A percentile compares a stretch with the other conserved stretches of the same genome.
These are phyloP conservation scores for Geosmithia morbida DNA, from an alignment of 2,329 filamentous ascomycete species.

Conservation along the genomic window DNA sequence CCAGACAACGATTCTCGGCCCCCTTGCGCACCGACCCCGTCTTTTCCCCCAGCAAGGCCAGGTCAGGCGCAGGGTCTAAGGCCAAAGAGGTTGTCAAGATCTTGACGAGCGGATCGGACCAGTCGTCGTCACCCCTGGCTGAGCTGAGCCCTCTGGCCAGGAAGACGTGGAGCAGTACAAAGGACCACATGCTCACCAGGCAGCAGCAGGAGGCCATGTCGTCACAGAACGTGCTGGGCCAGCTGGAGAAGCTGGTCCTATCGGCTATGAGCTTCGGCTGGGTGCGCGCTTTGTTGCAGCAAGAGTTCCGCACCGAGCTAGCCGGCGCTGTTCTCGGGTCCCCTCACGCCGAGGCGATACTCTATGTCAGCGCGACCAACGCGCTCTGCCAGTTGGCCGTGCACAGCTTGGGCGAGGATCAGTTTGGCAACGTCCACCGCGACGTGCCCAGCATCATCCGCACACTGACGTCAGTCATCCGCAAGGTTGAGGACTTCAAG, in stretches of 20 bases:
- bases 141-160: conserved; percentile 35
- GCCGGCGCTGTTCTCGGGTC: conserved; percentile 56
- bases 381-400: conserved; percentile 56
- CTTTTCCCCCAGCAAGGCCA: conserved; percentile 20
- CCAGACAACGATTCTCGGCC: conserved; percentile 19
- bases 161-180: conserved; percentile 31
- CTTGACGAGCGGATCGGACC: conserved; percentile 21
- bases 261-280: conserved; percentile 30
- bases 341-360: conserved; percentile 54
- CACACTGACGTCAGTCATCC: conserved; percentile 54
- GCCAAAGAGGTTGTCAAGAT: conserved; percentile 11
- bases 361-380: conserved; percentile 59
- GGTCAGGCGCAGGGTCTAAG: conserved; percentile 20
- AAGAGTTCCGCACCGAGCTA: conserved; percentile 51
- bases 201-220: conserved; percentile 40
- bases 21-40: conserved; percentile 30
- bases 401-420: conserved; percentile 65
- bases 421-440: conserved; percentile 71
- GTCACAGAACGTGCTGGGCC: conserved; percentile 30
- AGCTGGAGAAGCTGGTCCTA: conserved; percentile 32
- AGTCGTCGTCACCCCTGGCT: conserved; percentile 11
- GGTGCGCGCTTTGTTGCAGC: conserved; percentile 55
- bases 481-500: conserved; percentile 55
- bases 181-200: conserved; percentile 31
- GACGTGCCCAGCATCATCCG: conserved; percentile 65